Conservation (phyloP, 2,329 filamentous ascomycete genomes). For the Colletotrichum horii region DNA sequence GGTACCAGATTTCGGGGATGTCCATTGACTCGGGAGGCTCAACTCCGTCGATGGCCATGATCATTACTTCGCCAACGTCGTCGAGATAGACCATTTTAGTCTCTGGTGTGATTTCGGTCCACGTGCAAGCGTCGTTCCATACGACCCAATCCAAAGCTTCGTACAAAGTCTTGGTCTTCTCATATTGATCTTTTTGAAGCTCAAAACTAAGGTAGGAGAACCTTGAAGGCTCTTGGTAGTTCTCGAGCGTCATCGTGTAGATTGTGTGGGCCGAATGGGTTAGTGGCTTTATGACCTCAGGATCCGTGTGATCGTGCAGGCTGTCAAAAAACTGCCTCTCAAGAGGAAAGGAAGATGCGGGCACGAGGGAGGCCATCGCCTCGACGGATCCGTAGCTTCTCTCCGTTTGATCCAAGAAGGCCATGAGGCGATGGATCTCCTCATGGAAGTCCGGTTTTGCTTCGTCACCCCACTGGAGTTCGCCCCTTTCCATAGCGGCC, state of each 20-base stretch:
- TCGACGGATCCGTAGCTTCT: conserved; percentile 64
- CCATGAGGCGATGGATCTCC: conserved; percentile 67
- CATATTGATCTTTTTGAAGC: conserved; percentile 39
- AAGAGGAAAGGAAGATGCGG: conserved; percentile 35
- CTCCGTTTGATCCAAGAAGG: conserved; percentile 66
- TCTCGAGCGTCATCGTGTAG: conserved; percentile 32
- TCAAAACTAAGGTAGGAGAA: conserved; percentile 50
- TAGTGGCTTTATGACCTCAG: conserved; percentile 32
- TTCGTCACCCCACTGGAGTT: conserved; percentile 35
- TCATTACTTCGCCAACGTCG: conserved; percentile 55
- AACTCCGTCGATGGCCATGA: conserved; percentile 48
- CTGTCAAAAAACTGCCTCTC: conserved; percentile 51
- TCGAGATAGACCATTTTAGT: conserved; percentile 48
- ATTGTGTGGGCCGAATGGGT: conserved; percentile 31
- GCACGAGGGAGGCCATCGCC: conserved; percentile 43
- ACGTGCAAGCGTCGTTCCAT: conserved; percentile 49
- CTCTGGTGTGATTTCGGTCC: conserved; percentile 36
- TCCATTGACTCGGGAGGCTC: conserved; percentile 50
- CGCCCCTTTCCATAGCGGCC: conserved; percentile 34
- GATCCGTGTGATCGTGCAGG: conserved; percentile 29
- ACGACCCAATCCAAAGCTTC: conserved; percentile 54
- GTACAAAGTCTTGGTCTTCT: conserved; percentile 47
- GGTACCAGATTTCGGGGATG: conserved; percentile 57
- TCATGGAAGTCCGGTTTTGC: conserved; percentile 47
- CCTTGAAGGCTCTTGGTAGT: conserved; percentile 32